Evolutionary conservation across 805 yeast species (phyloP), one percentile per base, ranked within the genome.

Genomic region (Ogataea haglerorum): DNA sequence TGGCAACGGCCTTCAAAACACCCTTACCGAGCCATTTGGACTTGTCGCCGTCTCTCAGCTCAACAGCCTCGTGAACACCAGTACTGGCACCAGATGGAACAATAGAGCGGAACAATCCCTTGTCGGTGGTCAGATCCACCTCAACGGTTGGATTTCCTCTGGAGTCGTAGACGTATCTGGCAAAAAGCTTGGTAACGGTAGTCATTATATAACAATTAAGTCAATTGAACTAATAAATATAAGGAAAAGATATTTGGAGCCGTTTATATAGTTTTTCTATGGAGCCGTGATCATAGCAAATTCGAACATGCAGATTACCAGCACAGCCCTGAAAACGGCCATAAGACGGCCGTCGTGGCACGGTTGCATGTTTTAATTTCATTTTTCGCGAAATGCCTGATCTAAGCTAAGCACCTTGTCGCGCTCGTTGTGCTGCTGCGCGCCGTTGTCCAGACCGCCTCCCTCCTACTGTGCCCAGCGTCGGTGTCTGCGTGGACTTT

Each of bases 141-240:
- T 93, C 98, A 61, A 93, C 99, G 59, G 99, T 91, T 76, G 99
- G 99, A 83, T 91, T 93, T 75, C 98, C 98, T 76, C 99, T 88
- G 62, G 98, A 91, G 77, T 91, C 99, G 84, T 93, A 91, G 73
- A 91, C 96, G 80, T 81, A 85, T 76, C 99, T 90, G 63, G 98
- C 86, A 72, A 76, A 82, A 60, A 90, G 74, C 73, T 91, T 90
- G 57, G 86, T 69, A 63, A 87, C 79, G 59, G 96, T 84, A 32
- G 64, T 53, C 67, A 63, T 63, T 42, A n/a, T 51, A 23, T 29
- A 30, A 23, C 16, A 37, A 29, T 26, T 29, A 22, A 25, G 23
- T 16, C 22, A 34, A 19, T 28, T 29, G n/a, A 19, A 14, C 31
- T 17, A 25, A 22, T 36, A 25, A 25, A 26, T 15, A n/a, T 16